Conservation (phyloP, 2,329 filamentous ascomycete genomes). For the Fusarium sp. region DNA sequence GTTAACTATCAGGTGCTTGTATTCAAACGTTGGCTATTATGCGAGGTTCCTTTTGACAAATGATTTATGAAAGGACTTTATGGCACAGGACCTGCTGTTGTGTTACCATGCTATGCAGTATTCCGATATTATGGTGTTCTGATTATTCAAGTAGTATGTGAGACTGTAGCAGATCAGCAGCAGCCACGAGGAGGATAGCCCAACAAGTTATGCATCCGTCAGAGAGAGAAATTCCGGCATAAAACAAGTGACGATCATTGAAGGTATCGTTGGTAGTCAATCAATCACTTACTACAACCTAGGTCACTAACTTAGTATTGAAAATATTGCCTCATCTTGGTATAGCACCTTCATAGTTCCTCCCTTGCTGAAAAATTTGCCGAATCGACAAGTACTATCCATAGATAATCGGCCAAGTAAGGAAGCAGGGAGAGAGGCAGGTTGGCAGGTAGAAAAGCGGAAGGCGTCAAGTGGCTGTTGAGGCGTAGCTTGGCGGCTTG, state of each 20-base stretch:
- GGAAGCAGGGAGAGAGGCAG: background rate
- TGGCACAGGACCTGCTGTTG: background rate
- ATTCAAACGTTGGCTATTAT: background rate
- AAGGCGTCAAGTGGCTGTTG: conserved; percentile 22
- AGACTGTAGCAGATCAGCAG: conserved; percentile 18
- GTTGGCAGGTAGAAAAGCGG: conserved; percentile 8
- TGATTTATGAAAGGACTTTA: background rate
- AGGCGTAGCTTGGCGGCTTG: conserved; percentile 26
- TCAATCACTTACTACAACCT: background rate
- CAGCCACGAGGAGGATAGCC: background rate
- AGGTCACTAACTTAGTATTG: background rate
- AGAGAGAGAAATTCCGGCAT: conserved; percentile 7
- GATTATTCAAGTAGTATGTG: background rate
- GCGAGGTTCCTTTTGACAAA: background rate
- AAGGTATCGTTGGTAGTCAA: background rate
- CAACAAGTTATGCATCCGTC: background rate
- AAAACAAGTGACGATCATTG: conserved; percentile 3
- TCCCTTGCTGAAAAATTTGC: background rate
- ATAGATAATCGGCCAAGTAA: background rate
- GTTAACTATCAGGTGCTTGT: background rate
- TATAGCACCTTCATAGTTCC: background rate
- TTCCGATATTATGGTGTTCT: background rate
- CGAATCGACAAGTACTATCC: background rate
- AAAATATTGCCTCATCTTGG: background rate
- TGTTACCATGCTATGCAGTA: background rate